Evolutionary conservation across 352 stramenopile genomes (phyloP).

Genomic region (Peronospora destructor): DNA sequence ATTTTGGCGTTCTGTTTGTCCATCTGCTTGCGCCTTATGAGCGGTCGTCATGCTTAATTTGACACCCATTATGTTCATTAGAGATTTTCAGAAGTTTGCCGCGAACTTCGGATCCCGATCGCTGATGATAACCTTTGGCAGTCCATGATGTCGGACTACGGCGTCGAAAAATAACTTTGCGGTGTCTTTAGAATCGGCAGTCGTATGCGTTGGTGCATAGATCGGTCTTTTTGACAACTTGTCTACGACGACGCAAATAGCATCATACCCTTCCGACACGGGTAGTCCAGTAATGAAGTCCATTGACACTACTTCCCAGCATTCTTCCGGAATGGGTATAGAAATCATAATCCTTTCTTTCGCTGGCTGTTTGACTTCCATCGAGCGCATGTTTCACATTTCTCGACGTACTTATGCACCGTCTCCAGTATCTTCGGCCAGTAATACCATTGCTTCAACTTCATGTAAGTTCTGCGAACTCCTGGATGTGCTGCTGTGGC

Average conservation of each 20-base stretch:
- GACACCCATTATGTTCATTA: no score
- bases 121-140: slow-evolving; percentile 8
- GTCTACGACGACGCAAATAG: slow-evolving; percentile 14
- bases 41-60: no score
- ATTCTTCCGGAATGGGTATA: neutral
- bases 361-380: neutral
- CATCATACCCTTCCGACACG: no score
- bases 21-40: no score
- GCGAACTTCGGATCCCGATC: slow-evolving; percentile 17
- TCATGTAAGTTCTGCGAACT: slow-evolving; percentile 10
- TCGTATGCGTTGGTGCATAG: slow-evolving; percentile 12
- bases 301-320: slow-evolving; percentile 3
- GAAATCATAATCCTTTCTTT: neutral
- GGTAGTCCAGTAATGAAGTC: slow-evolving; percentile 19
- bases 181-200: slow-evolving; percentile 6
- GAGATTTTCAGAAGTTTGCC: no score
- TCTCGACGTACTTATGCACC: neutral
- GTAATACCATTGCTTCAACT: slow-evolving; percentile 13
- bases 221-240: slow-evolving; percentile 22
- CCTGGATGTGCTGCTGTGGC: slow-evolving; percentile 10
- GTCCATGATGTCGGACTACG: slow-evolving; percentile 12
- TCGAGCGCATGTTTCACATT: neutral
- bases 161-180: slow-evolving; percentile 6
- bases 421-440: neutral
- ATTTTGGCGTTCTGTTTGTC: no score